Conservation (phyloP, 2,329 filamentous ascomycete species). For the Aspergillus uvarum region DNA sequence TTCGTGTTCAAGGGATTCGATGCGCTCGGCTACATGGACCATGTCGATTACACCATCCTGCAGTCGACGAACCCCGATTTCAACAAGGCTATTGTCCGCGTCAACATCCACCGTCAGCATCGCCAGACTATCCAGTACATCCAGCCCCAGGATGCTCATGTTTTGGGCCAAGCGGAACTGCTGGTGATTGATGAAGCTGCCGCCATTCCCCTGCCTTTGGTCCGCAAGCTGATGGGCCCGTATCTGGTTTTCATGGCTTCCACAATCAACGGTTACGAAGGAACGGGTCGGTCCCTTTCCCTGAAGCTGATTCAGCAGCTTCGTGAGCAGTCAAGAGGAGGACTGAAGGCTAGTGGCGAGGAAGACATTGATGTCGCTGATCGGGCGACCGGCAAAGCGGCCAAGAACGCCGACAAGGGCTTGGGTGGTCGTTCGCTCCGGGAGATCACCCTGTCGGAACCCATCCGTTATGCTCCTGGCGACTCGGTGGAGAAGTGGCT, state of each 20-base stretch:
- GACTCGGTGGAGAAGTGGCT: conserved; percentile 95
- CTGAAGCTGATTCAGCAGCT: conserved; percentile 97
- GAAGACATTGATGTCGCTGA: conserved; percentile 70
- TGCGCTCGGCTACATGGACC: conserved; percentile 87
- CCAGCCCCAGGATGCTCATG: conserved; percentile 91
- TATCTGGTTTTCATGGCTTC: conserved; percentile 99
- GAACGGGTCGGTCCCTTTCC: conserved; percentile 89
- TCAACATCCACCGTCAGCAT: conserved; percentile 93
- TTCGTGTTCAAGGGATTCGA: conserved; percentile 99
- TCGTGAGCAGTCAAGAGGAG: conserved; percentile 80
- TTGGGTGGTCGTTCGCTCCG: conserved; percentile 74
- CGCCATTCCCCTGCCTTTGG: conserved; percentile 88
- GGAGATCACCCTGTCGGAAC: conserved; percentile 89
- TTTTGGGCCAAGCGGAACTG: conserved; percentile 89
- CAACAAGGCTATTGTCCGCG: conserved; percentile 96
- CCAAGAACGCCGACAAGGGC: conserved; percentile 62
- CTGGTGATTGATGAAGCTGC: conserved; percentile 97
- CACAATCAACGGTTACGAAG: conserved; percentile 98
- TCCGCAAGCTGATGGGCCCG: conserved; percentile 90
- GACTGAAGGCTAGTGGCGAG: conserved; percentile 52
- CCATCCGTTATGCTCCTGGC: conserved; percentile 89
- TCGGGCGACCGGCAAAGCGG: conserved; percentile 71
- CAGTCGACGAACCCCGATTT: conserved; percentile 98
- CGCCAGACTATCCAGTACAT: conserved; percentile 99
- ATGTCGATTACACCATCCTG: conserved; percentile 95